phyloP scores from a whole-genome alignment of 306 rosid species.

The Urtica urens region DNA sequence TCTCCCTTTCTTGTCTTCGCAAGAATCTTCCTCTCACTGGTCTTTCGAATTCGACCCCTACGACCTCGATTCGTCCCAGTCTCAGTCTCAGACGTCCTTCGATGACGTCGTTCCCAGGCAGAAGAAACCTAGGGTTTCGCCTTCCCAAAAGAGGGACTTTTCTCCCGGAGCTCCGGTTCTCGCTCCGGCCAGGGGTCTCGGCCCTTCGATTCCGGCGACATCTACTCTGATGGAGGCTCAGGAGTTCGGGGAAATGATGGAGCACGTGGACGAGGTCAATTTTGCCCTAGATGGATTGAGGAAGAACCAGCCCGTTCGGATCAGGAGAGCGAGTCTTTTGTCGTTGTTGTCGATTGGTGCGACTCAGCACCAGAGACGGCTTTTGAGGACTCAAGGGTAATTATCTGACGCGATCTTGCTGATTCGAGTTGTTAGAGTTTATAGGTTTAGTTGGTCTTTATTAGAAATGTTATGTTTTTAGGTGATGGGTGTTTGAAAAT shows the following conservation, averaged over 20 bases:
- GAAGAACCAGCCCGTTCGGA: conserved; percentile 78
- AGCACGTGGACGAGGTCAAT: conserved; percentile 92
- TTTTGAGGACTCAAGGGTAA: conserved; percentile 85
- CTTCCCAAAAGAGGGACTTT: conserved; percentile 6
- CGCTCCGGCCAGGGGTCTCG: neutral
- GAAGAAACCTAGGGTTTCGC: conserved; percentile 34
- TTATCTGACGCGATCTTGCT: conserved; percentile 11
- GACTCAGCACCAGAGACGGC: conserved; percentile 76
- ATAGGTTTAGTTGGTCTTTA: too few species aligned
- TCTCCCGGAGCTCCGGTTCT: neutral
- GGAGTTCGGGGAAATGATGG: conserved; percentile 99
- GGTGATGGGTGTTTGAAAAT: too few species aligned
- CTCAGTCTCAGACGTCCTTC: conserved; percentile 18
- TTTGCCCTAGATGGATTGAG: conserved; percentile 87
- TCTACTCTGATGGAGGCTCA: conserved; percentile 97
- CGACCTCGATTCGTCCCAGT: conserved; percentile 22
- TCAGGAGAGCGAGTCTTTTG: conserved; percentile 81
- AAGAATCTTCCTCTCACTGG: conserved; percentile 74
- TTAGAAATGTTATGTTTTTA: too few species aligned
- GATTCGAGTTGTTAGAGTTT: too few species aligned
- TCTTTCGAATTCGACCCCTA: conserved; percentile 62
- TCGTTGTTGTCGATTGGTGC: conserved; percentile 70
- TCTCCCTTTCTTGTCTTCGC: conserved; percentile 71
- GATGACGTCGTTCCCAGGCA: conserved; percentile 36
- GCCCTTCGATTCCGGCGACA: conserved; percentile 42